Conservation (phyloP, 75 land plant genomes). For the Azolla pinnata region DNA sequence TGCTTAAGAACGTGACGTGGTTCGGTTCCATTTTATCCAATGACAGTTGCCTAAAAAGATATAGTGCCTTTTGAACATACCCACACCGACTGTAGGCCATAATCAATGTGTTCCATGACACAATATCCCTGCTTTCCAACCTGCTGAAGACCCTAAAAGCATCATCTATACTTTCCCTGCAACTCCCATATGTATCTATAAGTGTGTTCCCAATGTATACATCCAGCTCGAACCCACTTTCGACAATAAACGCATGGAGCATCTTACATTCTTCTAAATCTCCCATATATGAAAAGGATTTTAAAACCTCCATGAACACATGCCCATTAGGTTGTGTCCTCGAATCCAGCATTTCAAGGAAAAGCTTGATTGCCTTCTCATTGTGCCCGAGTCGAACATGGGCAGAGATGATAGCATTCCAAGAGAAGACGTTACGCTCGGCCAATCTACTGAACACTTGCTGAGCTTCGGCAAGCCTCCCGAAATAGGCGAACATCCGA, state of each 20-base stretch:
- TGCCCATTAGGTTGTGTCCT: slow-evolving; percentile 50
- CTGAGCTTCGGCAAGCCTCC: slow-evolving; percentile 30
- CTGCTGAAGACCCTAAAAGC: slow-evolving; percentile 35
- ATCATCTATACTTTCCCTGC: slow-evolving; percentile 34
- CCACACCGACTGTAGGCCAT: slow-evolving; percentile 64
- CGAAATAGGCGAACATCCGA: slow-evolving; percentile 55
- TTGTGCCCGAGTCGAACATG: slow-evolving; percentile 38
- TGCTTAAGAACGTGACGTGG: slow-evolving; percentile 55
- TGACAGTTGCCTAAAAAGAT: slow-evolving; percentile 52
- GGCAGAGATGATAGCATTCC: slow-evolving; percentile 67
- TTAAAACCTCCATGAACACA: slow-evolving; percentile 52
- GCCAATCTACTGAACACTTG: slow-evolving; percentile 36
- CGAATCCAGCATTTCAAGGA: slow-evolving; percentile 41
- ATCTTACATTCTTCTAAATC: slow-evolving; percentile 47
- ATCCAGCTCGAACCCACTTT: slow-evolving; percentile 44
- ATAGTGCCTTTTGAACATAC: slow-evolving; percentile 39
- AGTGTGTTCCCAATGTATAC: slow-evolving; percentile 56
- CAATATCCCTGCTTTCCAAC: slow-evolving; percentile 34
- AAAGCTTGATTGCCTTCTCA: slow-evolving; percentile 30
- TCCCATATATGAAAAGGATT: slow-evolving; percentile 45
- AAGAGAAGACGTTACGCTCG: slow-evolving; percentile 39
- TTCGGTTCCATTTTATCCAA: slow-evolving; percentile 39
- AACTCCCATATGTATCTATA: slow-evolving; percentile 64
- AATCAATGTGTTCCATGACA: slow-evolving; percentile 73
- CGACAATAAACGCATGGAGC: slow-evolving; percentile 48